Evolutionary conservation across 1,284 basidiomycete species (phyloP), one percentile per base, ranked within the genome.

Genomic region (Meripilus lineatus): DNA sequence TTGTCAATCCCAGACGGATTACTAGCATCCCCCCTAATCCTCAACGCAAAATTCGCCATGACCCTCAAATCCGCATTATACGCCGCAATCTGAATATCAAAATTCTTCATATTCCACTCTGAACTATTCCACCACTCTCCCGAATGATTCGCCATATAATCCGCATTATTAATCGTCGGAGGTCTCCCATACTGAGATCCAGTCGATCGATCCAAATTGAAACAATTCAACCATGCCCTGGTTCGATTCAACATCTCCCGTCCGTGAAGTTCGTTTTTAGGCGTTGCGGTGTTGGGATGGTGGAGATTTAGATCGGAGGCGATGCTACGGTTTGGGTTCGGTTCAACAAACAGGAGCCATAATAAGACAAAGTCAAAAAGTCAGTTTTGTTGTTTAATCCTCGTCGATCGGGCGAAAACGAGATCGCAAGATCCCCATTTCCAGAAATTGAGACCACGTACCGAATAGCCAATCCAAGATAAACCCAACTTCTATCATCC

Each of bases 221-320:
- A 89, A 63, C 89, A 90, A 59, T 88, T 89, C 50, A 92, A 68
- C 90, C 90, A 93, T 1, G 87, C 79, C 15, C 89, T 79, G 28
- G 87, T 88, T n/a, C 90, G 79, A 58, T 91, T 93, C 40, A 91
- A 74, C 65, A 89, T 77, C 61, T 91, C 85, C 39, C 90, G 79
- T 18, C 85, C 85, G 48, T 89, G 82, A 45, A 70, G 70, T 58
- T 89, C 86, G 55, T 83, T 83, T 14, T 72, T 63, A 5, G 81
- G 79, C 49, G 80, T 81, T 5, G 79, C 76, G 0, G 81, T 82
- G 49, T 72, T 74, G 2, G 87, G 85, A 35, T 85, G 72, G 54
- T 93, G 86, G 37, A 93, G 71, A 53, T 92, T 91, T 38, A 93
- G 73, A 58, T 92, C 90, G 21, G 79, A 84, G 1, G 90, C 90